These are phyloP conservation scores for Rhizopogon vesiculosus DNA, from an alignment of 768 basidiomycete species.

Conservation along the genomic window DNA sequence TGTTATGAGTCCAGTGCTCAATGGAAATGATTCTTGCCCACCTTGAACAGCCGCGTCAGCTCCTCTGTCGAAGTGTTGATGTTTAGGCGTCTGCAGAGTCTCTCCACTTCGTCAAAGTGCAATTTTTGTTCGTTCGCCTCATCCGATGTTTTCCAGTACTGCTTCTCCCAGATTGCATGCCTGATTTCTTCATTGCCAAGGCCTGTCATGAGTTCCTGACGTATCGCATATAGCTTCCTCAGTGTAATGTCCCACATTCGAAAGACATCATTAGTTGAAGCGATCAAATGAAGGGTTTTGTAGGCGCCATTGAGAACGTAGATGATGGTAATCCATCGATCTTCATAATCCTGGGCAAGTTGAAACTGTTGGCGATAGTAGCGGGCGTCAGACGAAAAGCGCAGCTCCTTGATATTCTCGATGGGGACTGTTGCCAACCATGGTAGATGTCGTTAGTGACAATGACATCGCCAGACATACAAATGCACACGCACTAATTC, in stretches of 20 bases:
- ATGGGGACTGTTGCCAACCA: slow-evolving; percentile 69
- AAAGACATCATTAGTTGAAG: slow-evolving; percentile 59
- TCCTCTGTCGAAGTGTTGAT: slow-evolving; percentile 52
- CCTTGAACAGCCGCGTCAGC: slow-evolving; percentile 56
- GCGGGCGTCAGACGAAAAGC: slow-evolving; percentile 63
- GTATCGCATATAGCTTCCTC: slow-evolving; percentile 57
- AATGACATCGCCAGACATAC: not conserved
- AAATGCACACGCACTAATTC: slow-evolving; percentile 46
- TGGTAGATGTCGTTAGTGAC: not conserved
- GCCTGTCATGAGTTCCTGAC: slow-evolving; percentile 68
- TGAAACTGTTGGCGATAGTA: slow-evolving; percentile 72
- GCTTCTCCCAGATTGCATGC: slow-evolving; percentile 72
- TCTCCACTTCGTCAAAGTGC: slow-evolving; percentile 68
- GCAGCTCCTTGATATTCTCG: slow-evolving; percentile 83
- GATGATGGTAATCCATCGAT: slow-evolving; percentile 81
- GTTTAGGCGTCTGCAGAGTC: slow-evolving; percentile 67
- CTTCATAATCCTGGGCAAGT: slow-evolving; percentile 54
- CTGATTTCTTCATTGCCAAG: slow-evolving; percentile 58
- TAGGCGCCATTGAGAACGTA: slow-evolving; percentile 74
- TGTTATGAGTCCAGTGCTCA: not conserved
- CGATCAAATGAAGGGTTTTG: slow-evolving; percentile 84
- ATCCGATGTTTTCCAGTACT: slow-evolving; percentile 78
- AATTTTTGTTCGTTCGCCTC: slow-evolving; percentile 56
- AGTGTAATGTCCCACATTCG: slow-evolving; percentile 63
- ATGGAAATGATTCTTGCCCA: slow-evolving; percentile 15